These are phyloP conservation scores for Chara braunii DNA, from an alignment of 139 green algal genomes.

Conservation along the genomic window DNA sequence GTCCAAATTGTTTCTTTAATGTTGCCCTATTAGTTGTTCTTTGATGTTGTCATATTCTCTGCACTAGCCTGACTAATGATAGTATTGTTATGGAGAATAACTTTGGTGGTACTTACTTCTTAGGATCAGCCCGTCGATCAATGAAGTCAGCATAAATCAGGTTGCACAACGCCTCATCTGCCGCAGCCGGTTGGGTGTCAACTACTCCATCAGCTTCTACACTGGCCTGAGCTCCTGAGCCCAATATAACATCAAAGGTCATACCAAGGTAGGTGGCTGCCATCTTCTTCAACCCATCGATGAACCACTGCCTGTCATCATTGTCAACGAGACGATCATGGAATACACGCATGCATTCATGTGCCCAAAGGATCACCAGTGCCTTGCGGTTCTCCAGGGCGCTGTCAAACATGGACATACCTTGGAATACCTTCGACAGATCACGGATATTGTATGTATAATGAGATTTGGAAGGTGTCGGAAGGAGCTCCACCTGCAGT, in stretches of 20 bases:
- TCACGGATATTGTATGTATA: conserved; percentile 80
- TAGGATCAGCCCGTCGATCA: conserved; percentile 44
- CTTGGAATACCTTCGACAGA: conserved; percentile 58
- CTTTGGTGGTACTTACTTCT: conserved; percentile 48
- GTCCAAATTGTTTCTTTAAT: too few species aligned
- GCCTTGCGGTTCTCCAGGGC: conserved; percentile 41
- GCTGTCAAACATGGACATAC: conserved; percentile 46
- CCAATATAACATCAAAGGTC: too few species aligned
- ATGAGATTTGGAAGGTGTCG: conserved; percentile 66
- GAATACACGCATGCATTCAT: conserved; percentile 62
- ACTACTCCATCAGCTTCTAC: too few species aligned
- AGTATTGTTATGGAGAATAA: too few species aligned
- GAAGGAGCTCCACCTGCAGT: conserved; percentile 40
- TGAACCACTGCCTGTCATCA: conserved; percentile 62
- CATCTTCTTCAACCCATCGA: conserved; percentile 36
- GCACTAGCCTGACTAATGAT: too few species aligned
- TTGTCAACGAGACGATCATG: conserved; percentile 63
- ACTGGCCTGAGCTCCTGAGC: too few species aligned
- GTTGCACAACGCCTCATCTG: conserved; percentile 10
- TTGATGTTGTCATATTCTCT: too few species aligned
- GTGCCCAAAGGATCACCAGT: conserved; percentile 55
- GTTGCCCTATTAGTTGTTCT: too few species aligned
- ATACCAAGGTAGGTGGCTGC: too few species aligned
- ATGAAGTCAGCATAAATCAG: conserved; percentile 49
- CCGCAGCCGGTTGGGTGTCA: too few species aligned